phyloP scores from a whole-genome alignment of 2,329 filamentous ascomycete species.

The Exophiala oligosperma region DNA sequence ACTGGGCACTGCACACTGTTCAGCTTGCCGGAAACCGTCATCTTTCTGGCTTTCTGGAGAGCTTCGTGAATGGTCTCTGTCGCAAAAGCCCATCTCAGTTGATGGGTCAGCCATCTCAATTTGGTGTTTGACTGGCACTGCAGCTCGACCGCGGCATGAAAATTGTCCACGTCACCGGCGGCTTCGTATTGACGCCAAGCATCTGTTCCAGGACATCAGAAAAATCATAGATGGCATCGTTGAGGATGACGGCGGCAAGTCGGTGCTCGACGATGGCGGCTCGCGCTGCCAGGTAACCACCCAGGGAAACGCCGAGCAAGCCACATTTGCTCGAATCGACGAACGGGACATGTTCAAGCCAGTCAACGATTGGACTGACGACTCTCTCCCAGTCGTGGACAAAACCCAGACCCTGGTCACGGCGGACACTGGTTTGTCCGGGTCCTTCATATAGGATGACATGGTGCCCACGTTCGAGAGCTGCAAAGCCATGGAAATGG shows the following conservation, averaged over 20 bases:
- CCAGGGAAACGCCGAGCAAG: conserved; percentile 45
- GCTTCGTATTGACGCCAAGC: too few relatives aligned
- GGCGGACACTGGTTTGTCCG: conserved; percentile 44
- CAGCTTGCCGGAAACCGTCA: too few relatives aligned
- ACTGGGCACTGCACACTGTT: conserved; percentile 26
- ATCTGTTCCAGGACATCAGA: too few relatives aligned
- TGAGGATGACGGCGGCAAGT: conserved; percentile 40
- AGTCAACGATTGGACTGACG: conserved; percentile 44
- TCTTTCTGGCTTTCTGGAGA: conserved; percentile 11
- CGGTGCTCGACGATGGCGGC: conserved; percentile 48
- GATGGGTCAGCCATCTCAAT: too few relatives aligned
- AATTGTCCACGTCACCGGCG: neutral
- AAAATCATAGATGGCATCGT: conserved; percentile 36
- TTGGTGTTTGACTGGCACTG: too few relatives aligned
- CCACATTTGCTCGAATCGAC: conserved; percentile 38
- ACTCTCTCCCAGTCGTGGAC: conserved; percentile 47
- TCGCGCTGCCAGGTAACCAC: conserved; percentile 42
- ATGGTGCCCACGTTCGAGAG: conserved; percentile 45
- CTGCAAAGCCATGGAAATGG: conserved; percentile 38
- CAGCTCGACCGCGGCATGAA: neutral
- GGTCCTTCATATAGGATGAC: conserved; percentile 50
- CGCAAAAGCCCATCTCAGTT: too few relatives aligned
- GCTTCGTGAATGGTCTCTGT: conserved; percentile 17
- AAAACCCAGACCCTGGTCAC: conserved; percentile 45
- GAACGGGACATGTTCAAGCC: conserved; percentile 29